Conservation (phyloP, 1,284 basidiomycete species). For the Ceratobasidium sp. region DNA sequence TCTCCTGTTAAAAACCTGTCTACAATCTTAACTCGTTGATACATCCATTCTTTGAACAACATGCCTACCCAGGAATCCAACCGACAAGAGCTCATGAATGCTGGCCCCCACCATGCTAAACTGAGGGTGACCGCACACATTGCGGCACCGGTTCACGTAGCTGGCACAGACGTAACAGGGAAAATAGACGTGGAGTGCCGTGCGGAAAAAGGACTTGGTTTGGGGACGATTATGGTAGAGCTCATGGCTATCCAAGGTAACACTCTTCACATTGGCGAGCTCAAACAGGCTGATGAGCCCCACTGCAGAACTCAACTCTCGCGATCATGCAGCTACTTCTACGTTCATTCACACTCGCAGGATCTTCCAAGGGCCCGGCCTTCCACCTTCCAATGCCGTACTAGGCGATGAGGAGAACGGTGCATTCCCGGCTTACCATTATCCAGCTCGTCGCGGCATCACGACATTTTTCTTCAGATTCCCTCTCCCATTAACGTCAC, state of each 20-base stretch:
- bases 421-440: slow-evolving; percentile 65
- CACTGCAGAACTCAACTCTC: slow-evolving; percentile 67
- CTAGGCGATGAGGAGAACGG: slow-evolving; percentile 64
- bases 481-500: slow-evolving; percentile 66
- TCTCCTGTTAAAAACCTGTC: not conserved
- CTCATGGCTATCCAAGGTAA: slow-evolving; percentile 73
- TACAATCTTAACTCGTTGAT: not conserved
- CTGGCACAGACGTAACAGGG: slow-evolving; percentile 68
- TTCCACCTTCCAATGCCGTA: slow-evolving; percentile 80
- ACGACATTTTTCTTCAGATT: slow-evolving; percentile 78
- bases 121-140: slow-evolving; percentile 68
- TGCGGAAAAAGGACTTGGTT: slow-evolving; percentile 72
- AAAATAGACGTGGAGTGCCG: slow-evolving; percentile 78
- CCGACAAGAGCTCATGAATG: slow-evolving; percentile 72
- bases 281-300: slow-evolving; percentile 25
- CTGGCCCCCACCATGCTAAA: slow-evolving; percentile 72
- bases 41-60: not conserved
- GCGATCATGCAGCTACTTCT: slow-evolving; percentile 76
- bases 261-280: slow-evolving; percentile 42
- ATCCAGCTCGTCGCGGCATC: slow-evolving; percentile 69
- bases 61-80: slow-evolving; percentile 11
- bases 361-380: slow-evolving; percentile 68
- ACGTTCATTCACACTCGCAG: slow-evolving; percentile 71
- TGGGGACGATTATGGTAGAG: slow-evolving; percentile 75
- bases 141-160: slow-evolving; percentile 64